Evolutionary conservation across 108 stramenopile species (phyloP), one percentile per base, ranked within the genome.

Genomic region (Pseudonitzschia pungens): DNA sequence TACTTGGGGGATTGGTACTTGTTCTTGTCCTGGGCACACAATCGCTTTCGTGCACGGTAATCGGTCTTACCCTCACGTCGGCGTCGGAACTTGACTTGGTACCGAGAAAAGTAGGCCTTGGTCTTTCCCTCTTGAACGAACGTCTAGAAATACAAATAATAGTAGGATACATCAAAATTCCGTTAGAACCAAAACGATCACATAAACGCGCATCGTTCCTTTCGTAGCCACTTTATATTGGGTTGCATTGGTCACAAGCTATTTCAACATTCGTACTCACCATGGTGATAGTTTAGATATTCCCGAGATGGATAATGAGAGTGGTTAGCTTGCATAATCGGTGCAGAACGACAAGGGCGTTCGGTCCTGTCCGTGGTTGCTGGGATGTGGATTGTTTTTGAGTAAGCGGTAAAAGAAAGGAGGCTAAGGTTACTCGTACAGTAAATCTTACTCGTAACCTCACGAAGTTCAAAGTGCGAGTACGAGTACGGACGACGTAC

Each of bases 1-100:
- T 99, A 98, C 88, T 99, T 99, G 74, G 96, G 97, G 28, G 93
- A 82, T 76, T 97, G 93, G 96, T 99, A 99, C 91, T 99, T 99
- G 96, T 98, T 98, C 97, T 99, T 99, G 75, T 95, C 97, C 76
- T 99, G 96, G 73, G 88, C 85, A 73, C 95, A 93, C 15, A 99
- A 84, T 67, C 96, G 87, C 87, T 97, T 96, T 70, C 99, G 97
- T 73, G 97, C 96, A 77, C 97, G 96, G 96, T 99, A 99, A 87
- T 99, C 99, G 60, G 99, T 99, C 85, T 93, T 94, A 70, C 98
- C 99, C 85, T 98, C 98, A 60, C 99, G 97, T 71, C 99, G 95
- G 77, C 99, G 97, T 73, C 97, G 96, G 83, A 90, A 97, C 89
- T 99, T 99, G 78, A 98, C 97, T 85, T 99, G 99, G 88, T 88